phyloP scores from a whole-genome alignment of 2,329 filamentous ascomycete species.

The Aspergillus melleus region DNA sequence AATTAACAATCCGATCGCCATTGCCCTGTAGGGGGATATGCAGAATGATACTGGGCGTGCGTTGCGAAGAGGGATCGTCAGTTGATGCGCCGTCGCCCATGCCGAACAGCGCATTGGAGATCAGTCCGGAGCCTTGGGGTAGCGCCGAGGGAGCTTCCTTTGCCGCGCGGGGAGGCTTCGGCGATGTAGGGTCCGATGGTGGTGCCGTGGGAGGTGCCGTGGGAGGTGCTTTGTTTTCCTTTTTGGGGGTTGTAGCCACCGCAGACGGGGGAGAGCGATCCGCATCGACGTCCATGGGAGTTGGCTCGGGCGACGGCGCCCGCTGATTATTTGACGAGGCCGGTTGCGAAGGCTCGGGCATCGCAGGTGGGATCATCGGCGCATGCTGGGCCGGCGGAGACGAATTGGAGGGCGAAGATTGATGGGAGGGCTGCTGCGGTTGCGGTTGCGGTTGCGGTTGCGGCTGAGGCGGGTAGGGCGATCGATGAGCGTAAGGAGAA shows the following conservation, averaged over 20 bases:
- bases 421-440: slow-evolving; percentile 21
- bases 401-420: slow-evolving; percentile 14
- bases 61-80: slow-evolving; percentile 40
- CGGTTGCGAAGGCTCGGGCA: slow-evolving; percentile 7
- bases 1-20: slow-evolving; percentile 91
- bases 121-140: slow-evolving; percentile 63
- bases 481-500: slow-evolving; percentile 26
- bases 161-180: slow-evolving; percentile 53
- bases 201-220: slow-evolving; percentile 49
- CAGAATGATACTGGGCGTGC: slow-evolving; percentile 76
- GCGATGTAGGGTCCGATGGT: slow-evolving; percentile 54
- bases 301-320: slow-evolving; percentile 21
- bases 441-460: slow-evolving; percentile 25
- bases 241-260: slow-evolving; percentile 34
- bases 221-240: slow-evolving; percentile 41
- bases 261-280: slow-evolving; percentile 21
- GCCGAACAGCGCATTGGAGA: slow-evolving; percentile 63
- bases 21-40: slow-evolving; percentile 78
- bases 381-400: slow-evolving; percentile 18
- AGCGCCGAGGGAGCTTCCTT: slow-evolving; percentile 58
- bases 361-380: slow-evolving; percentile 12
- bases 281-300: slow-evolving; percentile 38
- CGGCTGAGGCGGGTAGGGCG: slow-evolving; percentile 23
- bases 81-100: slow-evolving; percentile 45
- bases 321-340: slow-evolving; percentile 17